A percentile compares a stretch with the other conserved stretches of the same genome.
phyloP scores from a whole-genome alignment of 176 grass and related monocot genomes.

The Zea luxurians region DNA sequence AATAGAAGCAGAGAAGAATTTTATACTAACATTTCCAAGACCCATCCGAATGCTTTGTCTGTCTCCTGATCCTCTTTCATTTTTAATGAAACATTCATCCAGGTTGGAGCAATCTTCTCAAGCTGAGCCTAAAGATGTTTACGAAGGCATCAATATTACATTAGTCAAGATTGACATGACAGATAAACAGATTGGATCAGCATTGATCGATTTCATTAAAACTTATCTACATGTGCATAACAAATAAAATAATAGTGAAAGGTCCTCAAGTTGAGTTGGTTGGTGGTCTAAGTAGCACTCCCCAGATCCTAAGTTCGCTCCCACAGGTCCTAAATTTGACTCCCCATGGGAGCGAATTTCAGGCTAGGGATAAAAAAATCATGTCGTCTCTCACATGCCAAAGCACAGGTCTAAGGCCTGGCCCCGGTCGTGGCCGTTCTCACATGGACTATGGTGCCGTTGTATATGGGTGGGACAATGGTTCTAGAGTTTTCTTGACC shows the following conservation, averaged over 20 bases:
- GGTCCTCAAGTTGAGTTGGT: too few relatives aligned
- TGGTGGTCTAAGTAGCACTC: too few relatives aligned
- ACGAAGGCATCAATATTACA: neutral
- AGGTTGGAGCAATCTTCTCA: constrained; percentile 97
- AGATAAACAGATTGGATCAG: constrained; percentile 19
- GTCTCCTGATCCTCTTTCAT: constrained; percentile 95
- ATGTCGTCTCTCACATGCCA: too few relatives aligned
- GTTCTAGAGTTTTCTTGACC: too few relatives aligned
- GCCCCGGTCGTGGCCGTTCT: too few relatives aligned
- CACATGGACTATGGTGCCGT: too few relatives aligned
- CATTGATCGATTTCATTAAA: constrained; percentile 3
- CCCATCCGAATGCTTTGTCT: constrained; percentile 96
- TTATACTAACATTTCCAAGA: constrained; percentile 90
- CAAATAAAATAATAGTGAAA: neutral
- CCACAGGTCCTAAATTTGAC: too few relatives aligned
- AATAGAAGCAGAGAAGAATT: constrained; percentile 22
- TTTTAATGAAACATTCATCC: constrained; percentile 91
- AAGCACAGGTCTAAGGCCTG: too few relatives aligned
- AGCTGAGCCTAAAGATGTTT: constrained; percentile 56
- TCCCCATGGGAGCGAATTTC: too few relatives aligned
- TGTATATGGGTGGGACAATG: too few relatives aligned
- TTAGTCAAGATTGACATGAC: neutral
- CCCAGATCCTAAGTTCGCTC: too few relatives aligned
- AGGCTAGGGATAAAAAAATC: too few relatives aligned
- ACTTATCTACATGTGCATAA: neutral